phyloP scores from a whole-genome alignment of 163 green algal species.

The Smithsoniella earleae region DNA sequence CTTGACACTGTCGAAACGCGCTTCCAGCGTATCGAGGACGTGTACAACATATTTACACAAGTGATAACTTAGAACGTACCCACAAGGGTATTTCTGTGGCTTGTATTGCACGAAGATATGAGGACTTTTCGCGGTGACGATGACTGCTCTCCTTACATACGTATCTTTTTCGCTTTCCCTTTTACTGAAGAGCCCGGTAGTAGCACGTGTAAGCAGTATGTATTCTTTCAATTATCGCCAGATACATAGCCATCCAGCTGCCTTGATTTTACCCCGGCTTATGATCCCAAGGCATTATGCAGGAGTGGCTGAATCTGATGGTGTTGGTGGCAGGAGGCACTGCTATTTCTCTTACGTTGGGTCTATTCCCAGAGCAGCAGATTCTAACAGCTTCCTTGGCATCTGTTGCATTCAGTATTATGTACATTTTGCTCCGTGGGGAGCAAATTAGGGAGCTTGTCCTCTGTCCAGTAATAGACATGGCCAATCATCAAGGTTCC shows the following conservation, averaged over 20 bases:
- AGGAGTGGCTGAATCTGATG: constrained; percentile 23
- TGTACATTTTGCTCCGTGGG: neutral
- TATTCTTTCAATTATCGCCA: too few species aligned
- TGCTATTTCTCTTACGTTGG: constrained; percentile 9
- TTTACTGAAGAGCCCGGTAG: neutral
- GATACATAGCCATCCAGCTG: too few species aligned
- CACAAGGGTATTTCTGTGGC: too few species aligned
- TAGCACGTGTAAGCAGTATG: too few species aligned
- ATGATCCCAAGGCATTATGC: neutral
- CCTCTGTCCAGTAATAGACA: constrained; percentile 20
- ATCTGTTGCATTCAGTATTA: neutral
- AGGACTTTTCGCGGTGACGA: neutral
- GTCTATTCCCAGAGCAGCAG: neutral
- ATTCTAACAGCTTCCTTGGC: neutral
- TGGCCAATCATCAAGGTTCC: neutral
- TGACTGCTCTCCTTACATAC: neutral
- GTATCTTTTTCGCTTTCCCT: neutral
- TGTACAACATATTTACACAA: too few species aligned
- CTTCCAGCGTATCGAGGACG: too few species aligned
- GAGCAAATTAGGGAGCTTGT: neutral
- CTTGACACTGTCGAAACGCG: too few species aligned
- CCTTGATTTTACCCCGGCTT: too few species aligned
- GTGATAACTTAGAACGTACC: too few species aligned
- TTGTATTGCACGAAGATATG: too few species aligned
- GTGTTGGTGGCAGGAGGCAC: neutral